Base-by-base conservation (phyloP, 2,329 filamentous ascomycete genomes). In the Nothophoma quercina region DNA sequence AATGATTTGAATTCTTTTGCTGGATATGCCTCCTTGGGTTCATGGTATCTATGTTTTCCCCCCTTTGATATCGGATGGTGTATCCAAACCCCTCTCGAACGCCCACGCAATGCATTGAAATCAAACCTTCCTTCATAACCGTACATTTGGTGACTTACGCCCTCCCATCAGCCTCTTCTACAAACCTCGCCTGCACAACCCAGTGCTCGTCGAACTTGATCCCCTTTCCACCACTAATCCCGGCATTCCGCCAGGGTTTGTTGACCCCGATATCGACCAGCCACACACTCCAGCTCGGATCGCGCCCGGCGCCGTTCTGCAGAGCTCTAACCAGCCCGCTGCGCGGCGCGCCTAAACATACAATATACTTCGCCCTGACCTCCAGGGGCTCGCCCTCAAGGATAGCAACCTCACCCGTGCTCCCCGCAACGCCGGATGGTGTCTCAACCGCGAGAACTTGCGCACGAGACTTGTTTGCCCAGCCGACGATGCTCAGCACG, bases 151-250 rank as follows among this genome's bases (percentile, higher is more conserved):
- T 13, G 32, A 21, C 28, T 41, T 50, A 58, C 16, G 39, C 59
- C 49, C 29, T 22, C 8, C 40, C 45, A 7, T 55, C 42, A 8
- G 42, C 43, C 16, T 66, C 64, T 38, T 67, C 67, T 8, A 56
- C 60, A 48, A 67, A 83, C 40, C 75, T 72, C 75, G 95, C 84
- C 64, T 88, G 86, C 12, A 96, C 81, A 57, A 95, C 87, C 93
- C 93, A 98, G 60, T 87, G 85, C 54, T 87, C 86, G 19, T 91
- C 91, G 79, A 97, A 98, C 65, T 93, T 91, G 49, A 97, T 88
- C 0, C 92, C 92, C 60, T 90, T 87, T 16, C 92, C 85, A 42
- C 91, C 85, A 69, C 89, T 88, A 18, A 90, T 91, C 2, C 90
- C 90, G 1, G 90, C 89, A 71, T 91, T 91, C 68, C 88, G 88